Base-by-base conservation (phyloP, 805 yeast species). In the Candida chauliodis region DNA sequence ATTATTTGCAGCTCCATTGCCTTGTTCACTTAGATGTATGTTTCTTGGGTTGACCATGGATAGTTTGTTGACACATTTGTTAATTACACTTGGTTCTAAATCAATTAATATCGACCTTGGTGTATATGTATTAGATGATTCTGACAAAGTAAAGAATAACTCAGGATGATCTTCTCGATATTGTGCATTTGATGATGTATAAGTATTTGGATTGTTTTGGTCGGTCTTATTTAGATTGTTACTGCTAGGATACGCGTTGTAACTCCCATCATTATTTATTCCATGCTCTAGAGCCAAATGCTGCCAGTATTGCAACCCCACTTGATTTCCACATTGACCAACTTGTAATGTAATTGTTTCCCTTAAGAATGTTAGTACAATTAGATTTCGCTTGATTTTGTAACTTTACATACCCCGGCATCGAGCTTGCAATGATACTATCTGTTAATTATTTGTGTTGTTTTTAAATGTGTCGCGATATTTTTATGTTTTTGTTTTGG, bases 321-420 rank as follows among this genome's bases (percentile, higher is more conserved):
- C 81, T 57, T 91, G 98, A 61, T 93, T 93, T 41, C 99, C 99
- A 66, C 99, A 93, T 63, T 93, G 99, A 18, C 96, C 95, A 8
- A 79, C 78, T 50, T 83, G 90, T 8, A 84, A 58, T 1, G 90
- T 81, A 28, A 84, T 69, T 2, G 83, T 77, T 56, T 84, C 89
- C 8, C 90, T 66, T 27, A 5, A 5, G 1, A 14, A 10, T 14
- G 32, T 32, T 40, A 36, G 34, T 39, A 34, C 22, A 10, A 13
- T 22, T 18, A 4, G 5, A 32, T 13, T 10, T 3, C n/a, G 18
- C 14, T 20, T 9, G 5, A 3, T 4, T 11, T 26, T 26, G 26
- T 20, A 5, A 24, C 3, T 30, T 2, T 15, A 43, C 46, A 31
- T 45, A 45, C 46, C 48, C 48, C 20, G 46, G 48, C 48, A 45